Percentiles rank a stretch among this genome's conserved stretches.
phyloP scores from a whole-genome alignment of 331 rosid species.

The Arachis monticola region DNA sequence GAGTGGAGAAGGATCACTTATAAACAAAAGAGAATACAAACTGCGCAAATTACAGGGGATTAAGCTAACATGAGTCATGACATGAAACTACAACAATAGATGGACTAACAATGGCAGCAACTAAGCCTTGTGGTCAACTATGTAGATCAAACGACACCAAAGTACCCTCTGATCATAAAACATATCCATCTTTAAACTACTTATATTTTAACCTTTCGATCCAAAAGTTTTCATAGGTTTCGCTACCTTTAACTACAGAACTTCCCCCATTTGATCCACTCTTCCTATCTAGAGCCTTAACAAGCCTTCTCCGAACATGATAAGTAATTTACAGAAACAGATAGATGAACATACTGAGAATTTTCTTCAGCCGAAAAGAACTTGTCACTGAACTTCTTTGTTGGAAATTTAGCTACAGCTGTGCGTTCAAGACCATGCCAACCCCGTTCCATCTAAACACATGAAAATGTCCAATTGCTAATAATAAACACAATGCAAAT shows the following conservation, averaged over 20 bases:
- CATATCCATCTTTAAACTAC: no score
- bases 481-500: constrained; percentile 38
- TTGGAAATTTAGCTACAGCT: constrained; percentile 72
- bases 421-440: constrained; percentile 74
- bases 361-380: constrained; percentile 69
- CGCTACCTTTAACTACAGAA: no score
- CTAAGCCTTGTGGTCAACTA: no score
- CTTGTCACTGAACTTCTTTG: constrained; percentile 80
- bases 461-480: constrained; percentile 21
- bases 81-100: not conserved
- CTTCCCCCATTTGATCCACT: no score
- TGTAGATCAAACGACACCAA: no score
- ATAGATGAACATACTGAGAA: constrained; percentile 75
- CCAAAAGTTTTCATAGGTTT: no score
- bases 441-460: constrained; percentile 78
- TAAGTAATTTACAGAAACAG: constrained; percentile 19
- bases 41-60: not conserved
- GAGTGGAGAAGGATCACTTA: not conserved
- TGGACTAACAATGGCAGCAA: no score
- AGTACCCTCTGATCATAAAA: no score
- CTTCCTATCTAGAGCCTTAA: no score
- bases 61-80: not conserved
- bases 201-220: no score
- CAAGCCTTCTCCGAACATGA: no score
- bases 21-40: not conserved